phyloP scores from a whole-genome alignment of 805 yeast species.

The Torulaspora quercuum region DNA sequence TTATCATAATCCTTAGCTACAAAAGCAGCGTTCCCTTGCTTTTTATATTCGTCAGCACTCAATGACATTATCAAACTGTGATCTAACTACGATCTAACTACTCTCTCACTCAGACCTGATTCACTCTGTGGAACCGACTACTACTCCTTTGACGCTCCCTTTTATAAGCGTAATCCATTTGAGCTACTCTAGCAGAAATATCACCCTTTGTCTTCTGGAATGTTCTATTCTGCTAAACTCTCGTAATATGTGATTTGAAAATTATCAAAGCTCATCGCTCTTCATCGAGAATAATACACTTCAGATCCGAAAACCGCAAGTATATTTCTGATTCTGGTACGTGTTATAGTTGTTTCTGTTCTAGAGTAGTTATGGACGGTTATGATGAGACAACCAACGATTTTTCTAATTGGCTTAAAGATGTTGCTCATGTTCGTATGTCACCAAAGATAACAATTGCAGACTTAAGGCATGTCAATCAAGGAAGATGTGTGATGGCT shows the following conservation, averaged over 20 bases:
- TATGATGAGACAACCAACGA: slow-evolving; percentile 37
- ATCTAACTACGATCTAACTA: no score
- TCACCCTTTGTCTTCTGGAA: slow-evolving; percentile 18
- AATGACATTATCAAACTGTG: no score
- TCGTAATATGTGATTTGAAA: slow-evolving; percentile 15
- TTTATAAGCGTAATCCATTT: no score
- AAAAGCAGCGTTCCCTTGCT: slow-evolving; percentile 91
- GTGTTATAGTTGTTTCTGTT: no score
- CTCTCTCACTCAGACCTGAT: no score
- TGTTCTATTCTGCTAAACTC: slow-evolving; percentile 11
- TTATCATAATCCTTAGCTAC: slow-evolving; percentile 76
- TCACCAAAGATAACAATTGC: slow-evolving; percentile 56
- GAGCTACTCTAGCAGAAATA: no score
- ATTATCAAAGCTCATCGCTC: slow-evolving; percentile 16
- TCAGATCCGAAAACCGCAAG: no score
- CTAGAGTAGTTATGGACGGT: slow-evolving; percentile 15
- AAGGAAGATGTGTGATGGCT: slow-evolving; percentile 81
- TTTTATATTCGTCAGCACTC: slow-evolving; percentile 76
- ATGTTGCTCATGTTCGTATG: slow-evolving; percentile 42
- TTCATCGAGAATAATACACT: background rate
- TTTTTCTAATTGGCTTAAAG: slow-evolving; percentile 47
- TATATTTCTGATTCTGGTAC: no score
- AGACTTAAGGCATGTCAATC: slow-evolving; percentile 55
- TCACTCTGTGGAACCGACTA: no score
- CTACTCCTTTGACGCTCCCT: no score